Evolutionary conservation across 176 grass and related monocot species (phyloP), one percentile per base, ranked within the genome.

Genomic region (Typha latifolia): DNA sequence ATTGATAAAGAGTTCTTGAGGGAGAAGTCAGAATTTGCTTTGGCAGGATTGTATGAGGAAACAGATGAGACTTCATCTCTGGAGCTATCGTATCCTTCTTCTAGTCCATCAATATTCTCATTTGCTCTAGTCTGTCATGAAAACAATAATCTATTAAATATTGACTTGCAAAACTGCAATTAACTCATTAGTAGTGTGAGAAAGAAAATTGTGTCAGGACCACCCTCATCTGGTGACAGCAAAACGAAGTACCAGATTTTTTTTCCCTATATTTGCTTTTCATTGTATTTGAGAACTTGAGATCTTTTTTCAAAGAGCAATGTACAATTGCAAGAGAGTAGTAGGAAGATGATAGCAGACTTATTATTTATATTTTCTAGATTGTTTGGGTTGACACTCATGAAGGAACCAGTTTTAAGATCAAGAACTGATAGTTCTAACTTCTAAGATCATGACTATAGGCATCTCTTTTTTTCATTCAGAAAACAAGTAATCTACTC

Each of bases 51-150:
- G 29, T 87, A 93, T 49, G 94, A 99, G 50, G 94, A 99, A 87
- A 99, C 76, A 29, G 94, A 99, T 48, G 89, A 93, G 51, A 93
- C 81, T 89, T 99, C 94, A 84, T 99, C 94, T 74, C 80, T 99
- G 13, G 89, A 93, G 78, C 86, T 99, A 80, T 99, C 89, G 29
- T 99, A 99, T 70, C 86, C 89, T 83, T 99, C 94, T 70, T 90
- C 94, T 20, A 79, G 31, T 49, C 29, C 81, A 72, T 99, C 94
- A 63, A 69, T 69, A 74, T 90, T 87, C 62, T 99, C 86, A 79
- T 85, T 90, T 69, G 78, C 86, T 79, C 75, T 89, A 62, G 18
- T 64, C 94, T 99, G 77, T 49, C 63, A 67, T 73, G 78, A 69
- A 43, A 76, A 64, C 53, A 26, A 62, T 0, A 9, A 77, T 68